A percentile compares a stretch with the other conserved stretches of the same genome.
Conservation (phyloP, 2,329 filamentous ascomycete species). For the Fusarium caatingaense region DNA sequence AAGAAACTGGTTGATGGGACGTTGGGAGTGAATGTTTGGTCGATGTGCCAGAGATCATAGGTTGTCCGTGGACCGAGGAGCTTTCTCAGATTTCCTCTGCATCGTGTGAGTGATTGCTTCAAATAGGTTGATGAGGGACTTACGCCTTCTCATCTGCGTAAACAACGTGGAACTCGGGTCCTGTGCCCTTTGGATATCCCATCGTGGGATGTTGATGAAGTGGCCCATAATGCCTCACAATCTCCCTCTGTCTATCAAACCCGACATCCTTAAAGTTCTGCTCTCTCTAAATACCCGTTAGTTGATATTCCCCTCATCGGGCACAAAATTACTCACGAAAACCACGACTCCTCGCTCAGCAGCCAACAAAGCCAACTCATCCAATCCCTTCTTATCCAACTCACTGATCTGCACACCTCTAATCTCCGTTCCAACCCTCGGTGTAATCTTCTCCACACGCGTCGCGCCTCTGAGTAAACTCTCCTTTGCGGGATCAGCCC, state of each 20-base stretch:
- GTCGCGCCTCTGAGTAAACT: slow-evolving; percentile 36
- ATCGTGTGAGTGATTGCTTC: rapidly evolving
- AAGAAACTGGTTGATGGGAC: slow-evolving; percentile 50
- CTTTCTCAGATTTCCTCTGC: slow-evolving; percentile 44
- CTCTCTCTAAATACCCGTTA: slow-evolving; percentile 39
- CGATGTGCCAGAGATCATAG: slow-evolving; percentile 50
- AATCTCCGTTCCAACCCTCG: slow-evolving; percentile 47
- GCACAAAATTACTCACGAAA: slow-evolving; percentile 38
- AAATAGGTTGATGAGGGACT: slow-evolving; percentile 6
- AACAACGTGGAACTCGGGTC: slow-evolving; percentile 50
- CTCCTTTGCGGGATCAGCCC: slow-evolving; percentile 46
- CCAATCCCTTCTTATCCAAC: slow-evolving; percentile 41
- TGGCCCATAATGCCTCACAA: slow-evolving; percentile 48
- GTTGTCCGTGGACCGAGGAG: slow-evolving; percentile 44
- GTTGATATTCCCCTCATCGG: rapidly evolving
- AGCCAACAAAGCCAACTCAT: slow-evolving; percentile 48
- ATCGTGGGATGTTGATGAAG: slow-evolving; percentile 49
- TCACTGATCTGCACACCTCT: slow-evolving; percentile 47
- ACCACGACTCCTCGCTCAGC: slow-evolving; percentile 49
- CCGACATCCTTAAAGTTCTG: slow-evolving; percentile 50
- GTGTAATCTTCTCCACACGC: slow-evolving; percentile 42
- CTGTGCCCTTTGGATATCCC: slow-evolving; percentile 48
- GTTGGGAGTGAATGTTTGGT: slow-evolving; percentile 51
- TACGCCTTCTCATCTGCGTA: slow-evolving; percentile 49
- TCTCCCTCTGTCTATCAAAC: slow-evolving; percentile 47